Percentiles rank a stretch among this genome's conserved stretches.
These are phyloP conservation scores for Marasmius tenuissimus DNA, from an alignment of 1,284 basidiomycete genomes.

Conservation along the genomic window DNA sequence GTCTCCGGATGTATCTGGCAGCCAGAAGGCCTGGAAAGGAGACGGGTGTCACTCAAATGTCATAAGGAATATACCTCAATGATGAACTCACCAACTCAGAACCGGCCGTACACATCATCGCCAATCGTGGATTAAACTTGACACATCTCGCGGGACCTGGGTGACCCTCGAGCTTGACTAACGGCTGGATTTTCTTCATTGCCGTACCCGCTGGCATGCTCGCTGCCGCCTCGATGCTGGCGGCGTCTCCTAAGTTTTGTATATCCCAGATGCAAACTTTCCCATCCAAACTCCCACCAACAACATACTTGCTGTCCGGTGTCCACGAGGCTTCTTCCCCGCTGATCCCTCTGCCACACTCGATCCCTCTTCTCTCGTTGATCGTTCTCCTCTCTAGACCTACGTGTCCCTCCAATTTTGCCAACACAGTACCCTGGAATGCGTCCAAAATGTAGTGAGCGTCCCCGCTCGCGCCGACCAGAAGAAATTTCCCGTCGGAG, in stretches of 20 bases:
- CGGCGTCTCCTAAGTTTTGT: constrained; percentile 51
- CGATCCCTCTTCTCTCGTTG: constrained; percentile 55
- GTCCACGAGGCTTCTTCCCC: constrained; percentile 93
- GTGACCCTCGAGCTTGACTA: constrained; percentile 69
- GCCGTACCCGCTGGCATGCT: constrained; percentile 34
- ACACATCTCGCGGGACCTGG: constrained; percentile 83
- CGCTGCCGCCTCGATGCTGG: constrained; percentile 47
- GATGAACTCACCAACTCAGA: constrained; percentile 71
- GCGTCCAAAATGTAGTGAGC: constrained; percentile 93
- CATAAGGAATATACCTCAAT: background rate
- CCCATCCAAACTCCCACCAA: constrained; percentile 84
- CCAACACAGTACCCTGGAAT: constrained; percentile 80
- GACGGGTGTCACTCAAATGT: constrained; percentile 11
- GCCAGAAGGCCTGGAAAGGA: constrained; percentile 71
- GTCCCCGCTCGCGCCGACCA: constrained; percentile 91
- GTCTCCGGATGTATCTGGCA: constrained; percentile 63
- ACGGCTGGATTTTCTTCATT: constrained; percentile 55
- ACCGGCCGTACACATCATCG: constrained; percentile 89
- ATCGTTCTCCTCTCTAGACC: constrained; percentile 73
- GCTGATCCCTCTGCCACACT: constrained; percentile 38
- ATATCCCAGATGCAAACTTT: constrained; percentile 82
- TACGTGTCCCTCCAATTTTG: constrained; percentile 79
- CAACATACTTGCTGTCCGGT: constrained; percentile 85
- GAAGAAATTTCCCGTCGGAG: constrained; percentile 84
- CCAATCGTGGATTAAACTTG: constrained; percentile 82